phyloP scores from a whole-genome alignment of 2,329 filamentous ascomycete species.

The Sarocladiaceae sp. region DNA sequence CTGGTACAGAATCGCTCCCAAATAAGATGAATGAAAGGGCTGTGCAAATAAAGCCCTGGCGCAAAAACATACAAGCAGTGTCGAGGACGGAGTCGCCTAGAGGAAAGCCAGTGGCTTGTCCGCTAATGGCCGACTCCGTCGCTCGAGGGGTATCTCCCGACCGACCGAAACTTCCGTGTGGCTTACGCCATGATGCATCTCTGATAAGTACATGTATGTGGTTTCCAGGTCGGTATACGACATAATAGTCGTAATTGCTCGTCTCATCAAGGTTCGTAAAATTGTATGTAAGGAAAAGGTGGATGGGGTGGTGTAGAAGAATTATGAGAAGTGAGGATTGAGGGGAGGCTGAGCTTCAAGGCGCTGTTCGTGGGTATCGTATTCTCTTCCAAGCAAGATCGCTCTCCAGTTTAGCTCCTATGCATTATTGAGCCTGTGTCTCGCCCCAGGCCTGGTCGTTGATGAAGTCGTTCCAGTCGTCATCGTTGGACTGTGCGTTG shows the following conservation, averaged over 20 bases:
- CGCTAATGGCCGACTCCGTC: too few relatives aligned
- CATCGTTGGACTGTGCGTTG: slow-evolving; percentile 17
- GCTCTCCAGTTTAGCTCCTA: background rate
- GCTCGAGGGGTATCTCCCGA: slow-evolving; percentile 9
- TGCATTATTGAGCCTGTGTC: slow-evolving; percentile 6
- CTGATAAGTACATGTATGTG: slow-evolving; percentile 9
- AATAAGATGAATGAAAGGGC: too few relatives aligned
- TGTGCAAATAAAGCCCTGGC: too few relatives aligned
- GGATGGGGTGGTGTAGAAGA: too few relatives aligned
- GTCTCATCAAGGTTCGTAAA: slow-evolving; percentile 4
- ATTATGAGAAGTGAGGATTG: background rate
- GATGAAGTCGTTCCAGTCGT: slow-evolving; percentile 27
- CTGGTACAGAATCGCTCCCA: background rate
- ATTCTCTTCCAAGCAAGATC: background rate
- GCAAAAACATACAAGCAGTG: background rate
- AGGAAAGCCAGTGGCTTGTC: too few relatives aligned
- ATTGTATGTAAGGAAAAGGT: too few relatives aligned
- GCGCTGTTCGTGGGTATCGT: slow-evolving; percentile 4
- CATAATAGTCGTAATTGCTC: slow-evolving; percentile 7
- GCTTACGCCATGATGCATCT: slow-evolving; percentile 9
- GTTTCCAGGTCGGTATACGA: slow-evolving; percentile 8
- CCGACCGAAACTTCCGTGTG: slow-evolving; percentile 5
- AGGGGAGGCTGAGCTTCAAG: background rate
- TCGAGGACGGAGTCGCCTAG: too few relatives aligned
- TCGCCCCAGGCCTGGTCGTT: slow-evolving; percentile 22